Conservation (phyloP, 139 green algal species). For the Edaphochlamys debaryana region DNA sequence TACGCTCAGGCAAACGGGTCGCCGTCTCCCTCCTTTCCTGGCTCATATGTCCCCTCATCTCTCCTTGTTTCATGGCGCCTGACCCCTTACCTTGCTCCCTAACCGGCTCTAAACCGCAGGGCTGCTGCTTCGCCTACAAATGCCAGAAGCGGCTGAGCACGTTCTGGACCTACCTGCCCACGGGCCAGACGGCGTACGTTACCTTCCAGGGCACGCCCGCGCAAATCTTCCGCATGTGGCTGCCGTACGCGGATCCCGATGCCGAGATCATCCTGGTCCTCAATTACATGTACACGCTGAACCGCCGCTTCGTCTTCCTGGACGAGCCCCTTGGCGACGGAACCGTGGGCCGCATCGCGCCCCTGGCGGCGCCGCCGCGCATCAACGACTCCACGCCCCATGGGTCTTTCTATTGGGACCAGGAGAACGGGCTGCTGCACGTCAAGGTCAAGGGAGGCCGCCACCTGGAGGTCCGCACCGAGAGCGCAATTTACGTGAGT, state of each 20-base stretch:
- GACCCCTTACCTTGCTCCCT: no score
- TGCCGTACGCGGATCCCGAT: conserved; percentile 52
- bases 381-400: conserved; percentile 40
- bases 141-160: conserved; percentile 54
- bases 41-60: no score
- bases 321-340: neutral
- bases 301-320: conserved; percentile 32
- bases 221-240: conserved; percentile 44
- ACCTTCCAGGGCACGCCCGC: conserved; percentile 58
- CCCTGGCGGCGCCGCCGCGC: neutral
- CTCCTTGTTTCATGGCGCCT: no score
- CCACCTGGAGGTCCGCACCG: conserved; percentile 45
- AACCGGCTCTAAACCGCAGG: no score
- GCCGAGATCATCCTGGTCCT: conserved; percentile 49
- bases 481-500: conserved; percentile 40
- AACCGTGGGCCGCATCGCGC: conserved; percentile 15
- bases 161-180: conserved; percentile 63
- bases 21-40: no score
- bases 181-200: conserved; percentile 33
- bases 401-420: conserved; percentile 54
- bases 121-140: conserved; percentile 73
- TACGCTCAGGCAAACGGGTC: no score
- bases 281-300: conserved; percentile 48
- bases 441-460: conserved; percentile 49
- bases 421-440: conserved; percentile 30